phyloP scores from a whole-genome alignment of 2,329 filamentous ascomycete genomes.

The Diplodia scrobiculata region DNA sequence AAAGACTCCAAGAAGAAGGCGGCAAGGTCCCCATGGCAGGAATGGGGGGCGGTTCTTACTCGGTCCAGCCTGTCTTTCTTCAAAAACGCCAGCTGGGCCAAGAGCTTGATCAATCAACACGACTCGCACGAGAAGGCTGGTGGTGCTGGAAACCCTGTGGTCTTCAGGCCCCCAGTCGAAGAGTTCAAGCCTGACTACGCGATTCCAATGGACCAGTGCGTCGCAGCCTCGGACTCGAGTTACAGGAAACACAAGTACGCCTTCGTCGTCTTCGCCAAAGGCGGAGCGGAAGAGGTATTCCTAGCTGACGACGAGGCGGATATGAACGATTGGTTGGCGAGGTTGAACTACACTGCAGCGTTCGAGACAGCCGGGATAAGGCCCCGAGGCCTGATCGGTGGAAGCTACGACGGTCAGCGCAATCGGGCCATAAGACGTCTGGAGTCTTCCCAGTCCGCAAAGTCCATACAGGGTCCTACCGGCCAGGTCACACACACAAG shows the following conservation, averaged over 20 bases:
- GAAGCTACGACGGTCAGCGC: slow-evolving; percentile 80
- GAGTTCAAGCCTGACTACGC: slow-evolving; percentile 92
- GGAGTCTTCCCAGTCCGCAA: slow-evolving; percentile 58
- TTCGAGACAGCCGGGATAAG: slow-evolving; percentile 89
- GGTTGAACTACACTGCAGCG: slow-evolving; percentile 93
- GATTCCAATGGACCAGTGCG: slow-evolving; percentile 90
- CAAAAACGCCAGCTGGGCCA: slow-evolving; percentile 89
- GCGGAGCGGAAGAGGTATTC: slow-evolving; percentile 82
- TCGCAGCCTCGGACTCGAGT: slow-evolving; percentile 79
- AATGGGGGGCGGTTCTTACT: slow-evolving; percentile 96
- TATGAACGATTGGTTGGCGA: slow-evolving; percentile 94
- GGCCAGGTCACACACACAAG: slow-evolving; percentile 74
- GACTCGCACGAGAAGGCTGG: slow-evolving; percentile 79
- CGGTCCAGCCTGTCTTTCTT: slow-evolving; percentile 98
- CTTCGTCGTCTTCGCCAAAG: slow-evolving; percentile 82
- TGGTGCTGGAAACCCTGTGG: slow-evolving; percentile 72
- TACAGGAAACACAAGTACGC: slow-evolving; percentile 97
- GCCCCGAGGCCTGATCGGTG: slow-evolving; percentile 83
- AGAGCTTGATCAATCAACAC: slow-evolving; percentile 84
- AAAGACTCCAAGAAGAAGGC: slow-evolving; percentile 95
- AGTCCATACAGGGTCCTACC: slow-evolving; percentile 68
- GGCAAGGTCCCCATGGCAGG: slow-evolving; percentile 92
- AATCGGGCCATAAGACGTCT: slow-evolving; percentile 71
- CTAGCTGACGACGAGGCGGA: slow-evolving; percentile 87
- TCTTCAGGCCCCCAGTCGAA: slow-evolving; percentile 85